Evolutionary conservation across 768 basidiomycete species (phyloP), one percentile per base, ranked within the genome.

Genomic region (Xerocomus spinulosus): DNA sequence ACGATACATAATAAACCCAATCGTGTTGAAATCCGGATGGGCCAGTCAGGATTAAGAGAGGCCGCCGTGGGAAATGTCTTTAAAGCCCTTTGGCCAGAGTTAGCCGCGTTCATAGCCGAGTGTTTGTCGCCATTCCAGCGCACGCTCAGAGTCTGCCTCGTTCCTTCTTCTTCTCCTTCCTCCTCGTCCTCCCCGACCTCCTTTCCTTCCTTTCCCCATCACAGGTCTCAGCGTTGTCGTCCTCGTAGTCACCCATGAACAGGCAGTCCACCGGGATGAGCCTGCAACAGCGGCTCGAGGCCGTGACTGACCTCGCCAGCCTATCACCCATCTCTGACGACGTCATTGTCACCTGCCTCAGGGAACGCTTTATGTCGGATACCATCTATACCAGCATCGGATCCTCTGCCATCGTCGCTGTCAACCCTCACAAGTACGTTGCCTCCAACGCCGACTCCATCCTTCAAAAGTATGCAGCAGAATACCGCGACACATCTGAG

Each of bases 361-460:
- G 91, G 26, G 90, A 92, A 62, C 79, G 91, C 14, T 92, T 92
- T 69, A 83, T 91, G 79, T 70, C 81, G 3, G 91, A 92, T 72
- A 77, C 71, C 55, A 83, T 90, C 56, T 92, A 92, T 71, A 90
- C 91, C 39, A 71, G 58, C 57, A 61, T 92, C 53, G 85, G 88
- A 41, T 71, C 85, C 5, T 82, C 82, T 24, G 75, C 77, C 8
- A 72, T 96, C 55, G 83, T 97, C 52, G 87, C 87, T 25, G 75
- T 97, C 57, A 98, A 98, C 68, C 93, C 94, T 0, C 88, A 94
- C 74, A 93, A 94, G 67, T 92, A 90, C 57, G 78, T 95, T 35
- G 54, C 84, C 15, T 80, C 81, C 46, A 95, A 91, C 58, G 81
- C 87, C 53, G 94, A 97, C 70, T 80, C 86, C 0, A 70, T 88